Evolutionary conservation across 1,284 basidiomycete genomes (phyloP), one percentile per base, ranked within the genome.

Genomic region (Naganishia cerealis): DNA sequence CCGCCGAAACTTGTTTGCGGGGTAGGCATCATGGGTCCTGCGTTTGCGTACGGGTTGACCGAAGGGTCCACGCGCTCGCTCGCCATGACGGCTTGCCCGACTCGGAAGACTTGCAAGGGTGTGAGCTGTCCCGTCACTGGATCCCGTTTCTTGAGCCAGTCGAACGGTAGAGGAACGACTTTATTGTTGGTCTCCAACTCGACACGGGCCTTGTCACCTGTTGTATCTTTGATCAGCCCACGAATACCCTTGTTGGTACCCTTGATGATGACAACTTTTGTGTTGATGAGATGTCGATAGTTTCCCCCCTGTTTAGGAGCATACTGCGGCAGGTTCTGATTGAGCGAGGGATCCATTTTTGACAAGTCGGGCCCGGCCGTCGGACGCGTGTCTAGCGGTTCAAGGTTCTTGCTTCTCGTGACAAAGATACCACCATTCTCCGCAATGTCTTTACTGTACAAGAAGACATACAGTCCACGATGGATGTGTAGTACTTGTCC

Each of bases 371-470:
- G 84, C 8, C 83, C 83, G 68, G 87, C 88, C 53, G 88, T 86
- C 3, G 90, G 87, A 36, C 92, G 77, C 18, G 80, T 76, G 33
- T 69, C 66, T n/a, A 72, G 72, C 24, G 76, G 78, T 67, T 75
- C 74, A n/a, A 80, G 73, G 48, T 75, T 71, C 36, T 75, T 72
- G 46, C 76, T 72, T 57, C 77, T 87, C 0, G 91, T 90, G 62
- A 99, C 90, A 75, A 95, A 99, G 26, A 98, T 89, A 68, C 96
- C 96, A 29, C 91, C 89, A 76, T 98, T 95, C 78, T 97, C 94
- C 18, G 85, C 77, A 70, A 92, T 85, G 65, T 97, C 94, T 50
- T 94, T 89, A 76, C 94, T 96, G 82, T 94, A 89, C 54, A 99
- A 81, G 84, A 97, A 99, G 5, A 91, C 92, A 76, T 90, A 95